phyloP scores from a whole-genome alignment of 2,329 filamentous ascomycete species.

The Talaromyces sp. region DNA sequence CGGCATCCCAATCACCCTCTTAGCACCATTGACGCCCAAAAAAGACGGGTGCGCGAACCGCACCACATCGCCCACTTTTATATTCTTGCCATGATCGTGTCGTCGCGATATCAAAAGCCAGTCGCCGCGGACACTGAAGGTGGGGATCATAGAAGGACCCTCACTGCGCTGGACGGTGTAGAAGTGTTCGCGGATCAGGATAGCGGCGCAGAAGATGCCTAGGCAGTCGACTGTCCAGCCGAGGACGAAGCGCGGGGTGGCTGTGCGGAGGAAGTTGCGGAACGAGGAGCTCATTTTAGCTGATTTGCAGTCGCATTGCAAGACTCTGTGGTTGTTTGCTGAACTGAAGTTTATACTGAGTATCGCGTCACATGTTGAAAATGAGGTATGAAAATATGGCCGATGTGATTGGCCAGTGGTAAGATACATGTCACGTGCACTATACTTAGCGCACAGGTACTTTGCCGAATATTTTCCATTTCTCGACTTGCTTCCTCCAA shows the following conservation, averaged over 20 bases:
- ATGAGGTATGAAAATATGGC: neutral
- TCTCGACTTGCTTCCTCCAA: slow-evolving; percentile 9
- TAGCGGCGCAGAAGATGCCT: slow-evolving; percentile 35
- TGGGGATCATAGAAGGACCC: slow-evolving; percentile 88
- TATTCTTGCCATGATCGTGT: slow-evolving; percentile 64
- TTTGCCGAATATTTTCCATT: slow-evolving; percentile 6
- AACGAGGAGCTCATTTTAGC: slow-evolving; percentile 30
- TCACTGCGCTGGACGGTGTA: slow-evolving; percentile 58
- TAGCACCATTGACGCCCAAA: slow-evolving; percentile 61
- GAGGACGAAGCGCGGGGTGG: slow-evolving; percentile 25
- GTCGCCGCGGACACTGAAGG: slow-evolving; percentile 65
- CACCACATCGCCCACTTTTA: slow-evolving; percentile 79
- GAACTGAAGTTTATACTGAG: neutral
- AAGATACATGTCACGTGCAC: neutral
- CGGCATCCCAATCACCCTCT: slow-evolving; percentile 73
- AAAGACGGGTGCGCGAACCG: slow-evolving; percentile 71
- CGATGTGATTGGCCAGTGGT: neutral
- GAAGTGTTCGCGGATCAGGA: slow-evolving; percentile 54
- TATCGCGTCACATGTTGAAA: slow-evolving; percentile 9
- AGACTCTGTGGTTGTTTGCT: neutral
- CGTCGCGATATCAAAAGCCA: slow-evolving; percentile 65
- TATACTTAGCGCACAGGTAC: neutral
- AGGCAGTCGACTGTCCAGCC: slow-evolving; percentile 31
- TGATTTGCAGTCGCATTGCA: neutral
- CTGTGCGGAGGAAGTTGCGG: slow-evolving; percentile 25